These are phyloP conservation scores for Didymella segeticola DNA, from an alignment of 2,329 filamentous ascomycete genomes.

Conservation along the genomic window DNA sequence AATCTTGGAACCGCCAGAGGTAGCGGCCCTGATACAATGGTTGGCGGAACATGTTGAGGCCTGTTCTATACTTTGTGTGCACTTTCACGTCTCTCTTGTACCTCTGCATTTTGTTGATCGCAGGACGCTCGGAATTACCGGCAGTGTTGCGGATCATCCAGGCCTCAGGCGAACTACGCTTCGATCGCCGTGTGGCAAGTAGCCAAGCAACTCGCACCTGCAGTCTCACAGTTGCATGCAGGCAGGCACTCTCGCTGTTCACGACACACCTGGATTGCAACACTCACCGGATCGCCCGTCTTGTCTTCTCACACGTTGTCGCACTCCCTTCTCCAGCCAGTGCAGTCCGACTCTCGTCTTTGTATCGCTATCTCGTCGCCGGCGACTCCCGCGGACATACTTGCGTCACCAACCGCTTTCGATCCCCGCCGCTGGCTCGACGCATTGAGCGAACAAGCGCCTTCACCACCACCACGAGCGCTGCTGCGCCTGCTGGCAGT, in stretches of 20 bases:
- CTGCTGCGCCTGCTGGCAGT: slow-evolving; percentile 30
- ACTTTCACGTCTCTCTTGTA: not conserved
- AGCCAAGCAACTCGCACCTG: slow-evolving; percentile 22
- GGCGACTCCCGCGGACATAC: slow-evolving; percentile 16
- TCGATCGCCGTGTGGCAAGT: slow-evolving; percentile 28
- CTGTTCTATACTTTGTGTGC: slow-evolving; percentile 1
- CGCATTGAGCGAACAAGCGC: slow-evolving; percentile 9
- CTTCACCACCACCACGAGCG: slow-evolving; percentile 26
- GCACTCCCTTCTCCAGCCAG: slow-evolving; percentile 14
- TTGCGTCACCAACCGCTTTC: slow-evolving; percentile 29
- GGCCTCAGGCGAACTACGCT: slow-evolving; percentile 5
- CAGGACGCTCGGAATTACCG: slow-evolving; percentile 21
- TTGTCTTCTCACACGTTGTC: slow-evolving; percentile 16
- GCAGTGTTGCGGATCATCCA: slow-evolving; percentile 20
- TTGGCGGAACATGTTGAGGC: slow-evolving; percentile 9
- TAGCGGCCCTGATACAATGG: slow-evolving; percentile 4
- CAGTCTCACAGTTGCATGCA: not conserved
- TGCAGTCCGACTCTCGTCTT: not conserved
- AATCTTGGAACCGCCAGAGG: not conserved
- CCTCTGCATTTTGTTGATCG: slow-evolving; percentile 8
- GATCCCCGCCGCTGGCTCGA: slow-evolving; percentile 27
- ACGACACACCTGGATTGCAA: slow-evolving; percentile 11
- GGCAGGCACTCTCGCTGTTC: not conserved
- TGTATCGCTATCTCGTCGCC: slow-evolving; percentile 21
- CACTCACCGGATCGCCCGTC: slow-evolving; percentile 11